phyloP scores from a whole-genome alignment of 176 grass and related monocot genomes.

The Aegilops sharonensis region DNA sequence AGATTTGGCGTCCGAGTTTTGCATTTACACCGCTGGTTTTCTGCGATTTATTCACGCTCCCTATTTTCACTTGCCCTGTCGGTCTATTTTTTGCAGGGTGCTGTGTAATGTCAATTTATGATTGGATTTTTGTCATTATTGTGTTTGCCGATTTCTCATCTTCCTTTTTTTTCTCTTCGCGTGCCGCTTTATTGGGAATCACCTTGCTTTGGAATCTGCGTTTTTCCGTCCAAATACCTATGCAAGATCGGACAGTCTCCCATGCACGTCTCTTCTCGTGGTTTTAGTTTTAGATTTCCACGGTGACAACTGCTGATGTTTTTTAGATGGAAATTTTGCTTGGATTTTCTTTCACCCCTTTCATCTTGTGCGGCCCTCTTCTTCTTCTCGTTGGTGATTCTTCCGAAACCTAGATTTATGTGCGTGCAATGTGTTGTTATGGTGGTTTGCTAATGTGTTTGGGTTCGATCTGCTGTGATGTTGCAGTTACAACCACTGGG shows the following conservation, averaged over 20 bases:
- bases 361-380: not conserved
- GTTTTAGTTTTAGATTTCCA: not conserved
- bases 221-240: not conserved
- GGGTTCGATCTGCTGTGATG: constrained; percentile 19
- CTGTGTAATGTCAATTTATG: constrained; percentile 36
- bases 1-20: not conserved
- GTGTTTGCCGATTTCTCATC: not conserved
- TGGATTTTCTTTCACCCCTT: not conserved
- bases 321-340: not conserved
- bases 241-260: not conserved
- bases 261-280: not conserved
- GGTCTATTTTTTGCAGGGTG: not conserved
- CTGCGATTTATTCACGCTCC: not conserved
- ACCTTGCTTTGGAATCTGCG: not conserved
- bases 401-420: not conserved
- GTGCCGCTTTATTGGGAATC: not conserved
- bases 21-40: constrained; percentile 22
- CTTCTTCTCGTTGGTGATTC: not conserved
- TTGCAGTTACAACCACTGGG: constrained; percentile 71
- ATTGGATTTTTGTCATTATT: not conserved
- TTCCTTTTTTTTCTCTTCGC: not conserved
- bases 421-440: not conserved
- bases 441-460: not conserved
- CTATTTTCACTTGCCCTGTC: not conserved
- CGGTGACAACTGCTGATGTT: not conserved